Conservation (phyloP, 805 yeast species). For the Blastobotrys mokoenaii region DNA sequence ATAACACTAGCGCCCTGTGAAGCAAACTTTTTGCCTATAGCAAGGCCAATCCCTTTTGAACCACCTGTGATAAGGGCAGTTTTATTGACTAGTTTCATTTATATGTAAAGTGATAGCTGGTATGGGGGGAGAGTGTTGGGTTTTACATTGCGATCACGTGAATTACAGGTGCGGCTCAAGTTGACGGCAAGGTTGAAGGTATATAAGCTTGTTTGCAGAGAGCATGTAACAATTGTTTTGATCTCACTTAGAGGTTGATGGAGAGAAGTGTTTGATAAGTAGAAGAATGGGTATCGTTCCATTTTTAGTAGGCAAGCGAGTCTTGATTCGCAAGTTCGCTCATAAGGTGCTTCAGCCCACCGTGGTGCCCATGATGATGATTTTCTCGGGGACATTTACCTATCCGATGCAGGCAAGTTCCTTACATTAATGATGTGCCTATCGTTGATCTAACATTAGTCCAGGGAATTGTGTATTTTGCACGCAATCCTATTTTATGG, state of each 20-base stretch:
- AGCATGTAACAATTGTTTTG: too few relatives aligned
- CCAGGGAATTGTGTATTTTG: constrained; percentile 37
- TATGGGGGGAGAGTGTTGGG: too few relatives aligned
- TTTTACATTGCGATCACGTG: too few relatives aligned
- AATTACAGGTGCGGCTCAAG: too few relatives aligned
- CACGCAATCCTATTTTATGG: constrained; percentile 38
- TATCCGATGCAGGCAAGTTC: constrained; percentile 24
- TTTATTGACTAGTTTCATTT: constrained; percentile 9
- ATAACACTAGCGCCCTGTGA: constrained; percentile 43
- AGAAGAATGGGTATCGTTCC: too few relatives aligned
- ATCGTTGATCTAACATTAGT: constrained; percentile 2
- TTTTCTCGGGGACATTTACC: constrained; percentile 21
- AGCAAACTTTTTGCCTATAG: constrained; percentile 45
- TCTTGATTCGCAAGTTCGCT: too few relatives aligned
- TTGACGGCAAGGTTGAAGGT: too few relatives aligned
- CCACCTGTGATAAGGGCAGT: constrained; percentile 49
- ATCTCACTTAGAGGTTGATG: too few relatives aligned
- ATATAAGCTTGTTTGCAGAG: too few relatives aligned
- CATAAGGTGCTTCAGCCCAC: constrained; percentile 13
- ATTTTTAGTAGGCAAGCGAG: too few relatives aligned
- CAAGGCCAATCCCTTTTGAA: constrained; percentile 57
- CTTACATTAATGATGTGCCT: background rate
- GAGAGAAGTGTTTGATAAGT: too few relatives aligned
- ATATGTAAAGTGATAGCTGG: too few relatives aligned
- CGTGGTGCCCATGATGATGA: constrained; percentile 18